These are phyloP conservation scores for Neurospora sp. DNA, from an alignment of 495 filamentous ascomycete species.

Conservation along the genomic window DNA sequence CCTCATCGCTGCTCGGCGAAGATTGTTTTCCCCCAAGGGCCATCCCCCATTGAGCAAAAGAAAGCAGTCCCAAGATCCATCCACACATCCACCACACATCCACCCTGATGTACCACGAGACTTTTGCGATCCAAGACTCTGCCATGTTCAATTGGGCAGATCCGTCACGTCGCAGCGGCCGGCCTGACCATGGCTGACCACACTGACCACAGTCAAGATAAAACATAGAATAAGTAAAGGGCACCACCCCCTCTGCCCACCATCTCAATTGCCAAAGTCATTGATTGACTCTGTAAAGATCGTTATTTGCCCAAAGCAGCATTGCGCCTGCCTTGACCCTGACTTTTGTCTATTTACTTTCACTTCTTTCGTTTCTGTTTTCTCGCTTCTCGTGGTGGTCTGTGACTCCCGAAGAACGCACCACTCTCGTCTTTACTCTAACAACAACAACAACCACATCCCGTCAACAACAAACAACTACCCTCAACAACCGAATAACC, in stretches of 20 bases:
- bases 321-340: slow-evolving; percentile 14
- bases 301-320: slow-evolving; percentile 17
- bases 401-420: slow-evolving; percentile 3
- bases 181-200: slow-evolving; percentile 11
- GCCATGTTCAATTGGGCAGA: slow-evolving; percentile 15
- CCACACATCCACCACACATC: slow-evolving; percentile 13
- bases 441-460: not conserved
- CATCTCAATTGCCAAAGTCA: slow-evolving; percentile 14
- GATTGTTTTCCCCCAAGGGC: not conserved
- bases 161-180: slow-evolving; percentile 7
- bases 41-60: not conserved
- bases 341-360: not conserved
- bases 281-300: slow-evolving; percentile 11
- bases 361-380: not conserved
- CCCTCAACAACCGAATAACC: slow-evolving; percentile 8
- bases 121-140: slow-evolving; percentile 8
- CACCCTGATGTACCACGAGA: slow-evolving; percentile 19
- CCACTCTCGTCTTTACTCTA: slow-evolving; percentile 1
- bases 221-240: slow-evolving; percentile 17
- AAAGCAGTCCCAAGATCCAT: slow-evolving; percentile 11
- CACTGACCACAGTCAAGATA: slow-evolving; percentile 10
- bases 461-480: slow-evolving; percentile 3
- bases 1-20: slow-evolving; percentile 10
- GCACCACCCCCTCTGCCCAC: slow-evolving; percentile 14
- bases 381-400: slow-evolving; percentile 4